A percentile compares a stretch with the other conserved stretches of the same genome.
Evolutionary conservation across 495 filamentous ascomycete species (phyloP).

Genomic region (Immersiella caudata): DNA sequence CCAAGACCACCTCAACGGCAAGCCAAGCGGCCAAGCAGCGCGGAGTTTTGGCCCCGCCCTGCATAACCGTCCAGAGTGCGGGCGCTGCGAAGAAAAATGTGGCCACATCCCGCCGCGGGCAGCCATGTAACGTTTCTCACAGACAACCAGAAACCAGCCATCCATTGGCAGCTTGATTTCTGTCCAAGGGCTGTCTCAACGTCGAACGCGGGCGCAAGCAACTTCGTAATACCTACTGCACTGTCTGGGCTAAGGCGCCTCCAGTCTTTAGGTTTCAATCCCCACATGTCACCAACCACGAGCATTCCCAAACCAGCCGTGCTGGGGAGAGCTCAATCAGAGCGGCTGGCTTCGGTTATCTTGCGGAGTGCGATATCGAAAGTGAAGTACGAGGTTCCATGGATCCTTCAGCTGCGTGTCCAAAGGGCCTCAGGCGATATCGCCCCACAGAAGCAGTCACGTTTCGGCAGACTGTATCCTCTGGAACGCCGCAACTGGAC

Average conservation of each 20-base stretch:
- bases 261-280: background rate
- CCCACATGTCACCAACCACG: background rate
- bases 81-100: slow-evolving; percentile 1
- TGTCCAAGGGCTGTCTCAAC: background rate
- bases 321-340: background rate
- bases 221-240: background rate
- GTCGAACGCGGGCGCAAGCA: background rate
- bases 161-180: background rate
- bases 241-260: background rate
- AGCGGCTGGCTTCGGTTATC: background rate
- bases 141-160: background rate
- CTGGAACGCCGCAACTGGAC: background rate
- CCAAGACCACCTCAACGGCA: slow-evolving; percentile 2
- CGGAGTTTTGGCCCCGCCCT: slow-evolving; percentile 21
- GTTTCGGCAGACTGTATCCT: background rate
- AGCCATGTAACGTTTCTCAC: slow-evolving; percentile 26
- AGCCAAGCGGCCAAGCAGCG: slow-evolving; percentile 1
- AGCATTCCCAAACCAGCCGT: background rate
- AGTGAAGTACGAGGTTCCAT: background rate
- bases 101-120: background rate
- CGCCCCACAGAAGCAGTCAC: background rate
- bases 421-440: background rate
- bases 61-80: slow-evolving; percentile 24
- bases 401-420: background rate
- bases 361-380: background rate